Evolutionary conservation across 371 early-diverging fungal species (phyloP).

Genomic region (Lichtheimia ornata): DNA sequence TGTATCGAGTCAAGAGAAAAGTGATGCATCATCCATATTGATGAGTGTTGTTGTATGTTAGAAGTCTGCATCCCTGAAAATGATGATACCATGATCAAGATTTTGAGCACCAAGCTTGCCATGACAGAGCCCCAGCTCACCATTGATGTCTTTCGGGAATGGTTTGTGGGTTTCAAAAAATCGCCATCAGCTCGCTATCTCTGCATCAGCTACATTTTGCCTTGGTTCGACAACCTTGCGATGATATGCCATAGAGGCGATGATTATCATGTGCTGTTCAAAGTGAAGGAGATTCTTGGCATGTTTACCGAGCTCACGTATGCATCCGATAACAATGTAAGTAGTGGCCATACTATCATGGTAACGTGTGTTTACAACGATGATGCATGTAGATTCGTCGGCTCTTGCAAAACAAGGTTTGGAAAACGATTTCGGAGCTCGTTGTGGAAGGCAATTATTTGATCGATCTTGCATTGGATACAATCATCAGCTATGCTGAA

Average conservation of each 20-base stretch:
- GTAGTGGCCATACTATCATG: not conserved
- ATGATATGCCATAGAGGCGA: conserved; percentile 29
- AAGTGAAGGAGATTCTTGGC: conserved; percentile 71
- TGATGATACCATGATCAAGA: conserved; percentile 73
- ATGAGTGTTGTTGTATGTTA: conserved; percentile 4
- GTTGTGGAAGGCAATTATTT: conserved; percentile 53
- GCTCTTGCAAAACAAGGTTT: conserved; percentile 78
- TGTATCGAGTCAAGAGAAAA: not conserved
- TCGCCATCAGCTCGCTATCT: conserved; percentile 70
- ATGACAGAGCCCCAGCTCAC: conserved; percentile 75
- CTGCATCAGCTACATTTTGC: conserved; percentile 83
- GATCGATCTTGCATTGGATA: conserved; percentile 74
- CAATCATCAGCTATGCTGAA: conserved; percentile 73
- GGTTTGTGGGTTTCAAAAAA: conserved; percentile 76
- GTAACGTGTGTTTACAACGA: not conserved
- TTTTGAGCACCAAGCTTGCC: conserved; percentile 80
- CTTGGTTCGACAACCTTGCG: conserved; percentile 83
- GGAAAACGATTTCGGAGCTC: conserved; percentile 72
- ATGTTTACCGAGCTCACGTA: conserved; percentile 76
- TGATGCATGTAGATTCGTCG: conserved; percentile 64
- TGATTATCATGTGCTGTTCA: conserved; percentile 46
- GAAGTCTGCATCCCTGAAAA: conserved; percentile 88
- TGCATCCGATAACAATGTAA: conserved; percentile 47
- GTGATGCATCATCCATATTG: not conserved
- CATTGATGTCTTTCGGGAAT: conserved; percentile 84